Conservation (phyloP, 208 protist genomes). For the Leishmania martiniquensis region DNA sequence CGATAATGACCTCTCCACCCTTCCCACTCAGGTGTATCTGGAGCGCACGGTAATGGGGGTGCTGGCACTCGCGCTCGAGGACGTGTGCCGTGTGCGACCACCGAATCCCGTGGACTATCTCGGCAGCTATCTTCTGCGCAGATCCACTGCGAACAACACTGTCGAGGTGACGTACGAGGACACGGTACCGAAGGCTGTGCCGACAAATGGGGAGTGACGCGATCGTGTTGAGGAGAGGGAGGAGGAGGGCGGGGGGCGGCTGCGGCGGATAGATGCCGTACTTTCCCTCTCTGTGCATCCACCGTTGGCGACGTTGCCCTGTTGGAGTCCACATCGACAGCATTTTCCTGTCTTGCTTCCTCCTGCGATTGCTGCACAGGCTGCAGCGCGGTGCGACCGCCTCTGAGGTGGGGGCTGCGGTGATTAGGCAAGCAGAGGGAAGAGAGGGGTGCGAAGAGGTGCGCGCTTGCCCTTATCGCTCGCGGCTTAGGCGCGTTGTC, state of each 20-base stretch:
- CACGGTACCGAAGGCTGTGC: conserved; percentile 35
- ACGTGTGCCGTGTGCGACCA: conserved; percentile 88
- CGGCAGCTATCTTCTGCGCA: conserved; percentile 85
- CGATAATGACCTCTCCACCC: conserved; percentile 5
- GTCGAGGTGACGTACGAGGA: conserved; percentile 75
- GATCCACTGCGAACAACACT: conserved; percentile 64
- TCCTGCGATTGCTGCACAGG: background rate
- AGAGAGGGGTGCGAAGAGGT: background rate
- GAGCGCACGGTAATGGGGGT: conserved; percentile 87
- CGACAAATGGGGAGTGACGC: background rate
- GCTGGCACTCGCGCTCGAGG: conserved; percentile 86
- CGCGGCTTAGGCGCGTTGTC: no score
- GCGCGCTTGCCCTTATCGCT: background rate
- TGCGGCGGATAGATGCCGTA: background rate
- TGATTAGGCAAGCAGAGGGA: background rate
- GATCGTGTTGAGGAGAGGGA: background rate
- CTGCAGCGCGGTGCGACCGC: background rate
- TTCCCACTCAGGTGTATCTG: conserved; percentile 79
- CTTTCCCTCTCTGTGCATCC: background rate
- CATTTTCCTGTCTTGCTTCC: background rate
- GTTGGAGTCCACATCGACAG: background rate
- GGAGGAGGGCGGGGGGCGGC: background rate
- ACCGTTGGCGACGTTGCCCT: background rate
- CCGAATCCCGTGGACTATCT: conserved; percentile 93
- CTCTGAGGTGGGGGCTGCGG: background rate